These are phyloP conservation scores for Neurospora sp. DNA, from an alignment of 495 filamentous ascomycete species.

Conservation along the genomic window DNA sequence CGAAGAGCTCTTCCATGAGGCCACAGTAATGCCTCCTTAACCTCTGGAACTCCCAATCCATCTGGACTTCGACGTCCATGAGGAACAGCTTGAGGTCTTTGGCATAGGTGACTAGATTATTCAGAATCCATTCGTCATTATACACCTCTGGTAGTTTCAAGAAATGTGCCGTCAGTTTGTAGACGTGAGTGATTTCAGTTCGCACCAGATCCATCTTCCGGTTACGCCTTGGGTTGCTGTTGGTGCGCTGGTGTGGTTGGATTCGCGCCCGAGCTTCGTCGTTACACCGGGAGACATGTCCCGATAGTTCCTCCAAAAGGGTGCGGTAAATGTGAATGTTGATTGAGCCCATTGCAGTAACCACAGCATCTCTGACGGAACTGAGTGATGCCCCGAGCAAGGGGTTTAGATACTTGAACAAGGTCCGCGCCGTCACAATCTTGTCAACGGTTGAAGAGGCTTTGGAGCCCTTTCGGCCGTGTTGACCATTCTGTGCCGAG, in stretches of 20 bases:
- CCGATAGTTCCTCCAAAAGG: conserved; percentile 79
- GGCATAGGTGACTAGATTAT: conserved; percentile 79
- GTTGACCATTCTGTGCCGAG: conserved; percentile 54
- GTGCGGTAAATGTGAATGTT: conserved; percentile 93
- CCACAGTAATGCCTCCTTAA: conserved; percentile 89
- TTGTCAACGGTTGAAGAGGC: conserved; percentile 63
- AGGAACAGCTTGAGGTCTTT: conserved; percentile 90
- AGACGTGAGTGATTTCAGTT: conserved; percentile 91
- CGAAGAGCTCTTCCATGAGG: conserved; percentile 83
- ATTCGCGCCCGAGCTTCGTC: conserved; percentile 83
- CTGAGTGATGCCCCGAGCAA: conserved; percentile 66
- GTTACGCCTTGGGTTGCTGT: conserved; percentile 65
- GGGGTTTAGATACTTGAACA: conserved; percentile 87
- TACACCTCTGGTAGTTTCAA: conserved; percentile 68
- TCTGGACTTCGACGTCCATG: conserved; percentile 87
- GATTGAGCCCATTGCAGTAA: conserved; percentile 83
- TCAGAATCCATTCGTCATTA: conserved; percentile 85
- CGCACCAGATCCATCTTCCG: conserved; percentile 75
- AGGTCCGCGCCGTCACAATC: conserved; percentile 73
- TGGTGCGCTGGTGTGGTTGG: conserved; percentile 55
- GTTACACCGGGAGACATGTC: conserved; percentile 67
- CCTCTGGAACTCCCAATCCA: conserved; percentile 92
- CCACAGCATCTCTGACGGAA: conserved; percentile 81
- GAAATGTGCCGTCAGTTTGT: conserved; percentile 88
- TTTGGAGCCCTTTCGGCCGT: conserved; percentile 77